Percentiles rank a stretch among this genome's conserved stretches.
Evolutionary conservation across 257 asterid genomes (phyloP).

Genomic region (Solanum pinnatisectum): DNA sequence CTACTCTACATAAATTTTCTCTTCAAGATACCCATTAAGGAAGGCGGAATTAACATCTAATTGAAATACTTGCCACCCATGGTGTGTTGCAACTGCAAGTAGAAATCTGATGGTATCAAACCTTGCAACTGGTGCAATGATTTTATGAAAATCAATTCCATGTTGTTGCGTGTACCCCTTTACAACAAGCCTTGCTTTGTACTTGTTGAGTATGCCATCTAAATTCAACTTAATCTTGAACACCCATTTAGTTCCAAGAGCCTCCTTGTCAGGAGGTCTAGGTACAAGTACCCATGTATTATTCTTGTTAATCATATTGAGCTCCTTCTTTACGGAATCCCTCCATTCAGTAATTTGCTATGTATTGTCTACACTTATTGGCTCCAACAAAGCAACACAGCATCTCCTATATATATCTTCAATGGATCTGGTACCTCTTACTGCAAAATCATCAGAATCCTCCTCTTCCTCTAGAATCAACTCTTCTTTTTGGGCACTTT

Average conservation of each 20-base stretch:
- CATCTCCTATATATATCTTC: no score
- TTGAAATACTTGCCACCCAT: not conserved
- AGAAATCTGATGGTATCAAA: not conserved
- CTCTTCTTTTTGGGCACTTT: no score
- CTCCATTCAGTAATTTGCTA: no score
- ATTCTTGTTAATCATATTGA: not conserved
- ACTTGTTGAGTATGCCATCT: not conserved
- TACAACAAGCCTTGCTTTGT: not conserved
- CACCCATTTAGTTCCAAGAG: not conserved
- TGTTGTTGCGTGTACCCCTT: not conserved
- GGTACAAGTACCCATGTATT: not conserved
- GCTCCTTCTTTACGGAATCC: no score
- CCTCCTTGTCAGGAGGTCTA: not conserved
- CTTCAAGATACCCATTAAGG: not conserved
- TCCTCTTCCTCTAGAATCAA: no score
- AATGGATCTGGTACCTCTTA: no score
- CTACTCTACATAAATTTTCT: not conserved
- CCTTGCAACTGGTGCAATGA: not conserved
- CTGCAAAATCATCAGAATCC: no score
- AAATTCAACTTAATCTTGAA: not conserved
- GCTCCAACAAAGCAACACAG: no score
- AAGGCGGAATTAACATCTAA: not conserved
- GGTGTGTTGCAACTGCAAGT: not conserved
- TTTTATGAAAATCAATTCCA: not conserved
- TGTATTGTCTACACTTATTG: no score